These are phyloP conservation scores for Exophiala lecanii-corni DNA, from an alignment of 2,329 filamentous ascomycete species.

Conservation along the genomic window DNA sequence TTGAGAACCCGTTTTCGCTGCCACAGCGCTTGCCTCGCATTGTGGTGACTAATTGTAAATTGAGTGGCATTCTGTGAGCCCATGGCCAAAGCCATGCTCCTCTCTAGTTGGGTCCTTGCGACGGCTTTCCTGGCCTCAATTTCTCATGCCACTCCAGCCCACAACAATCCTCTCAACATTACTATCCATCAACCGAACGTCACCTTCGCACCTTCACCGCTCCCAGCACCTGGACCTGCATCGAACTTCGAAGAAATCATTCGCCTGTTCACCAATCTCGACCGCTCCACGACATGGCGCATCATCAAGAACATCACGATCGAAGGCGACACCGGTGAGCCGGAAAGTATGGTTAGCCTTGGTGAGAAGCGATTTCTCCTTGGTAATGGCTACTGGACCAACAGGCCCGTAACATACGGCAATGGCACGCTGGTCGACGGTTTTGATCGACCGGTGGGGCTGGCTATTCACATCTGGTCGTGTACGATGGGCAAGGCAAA, in stretches of 20 bases:
- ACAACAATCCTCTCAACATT: too few species aligned
- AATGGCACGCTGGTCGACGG: not conserved
- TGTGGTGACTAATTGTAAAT: too few species aligned
- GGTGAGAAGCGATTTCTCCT: slow-evolving; percentile 43
- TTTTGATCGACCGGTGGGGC: slow-evolving; percentile 36
- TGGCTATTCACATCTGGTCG: slow-evolving; percentile 44
- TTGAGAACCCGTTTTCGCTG: too few species aligned
- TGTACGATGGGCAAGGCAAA: slow-evolving; percentile 42
- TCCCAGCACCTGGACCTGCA: slow-evolving; percentile 26
- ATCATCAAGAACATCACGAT: slow-evolving; percentile 41
- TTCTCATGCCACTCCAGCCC: too few species aligned
- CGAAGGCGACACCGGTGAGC: slow-evolving; percentile 46
- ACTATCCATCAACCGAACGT: slow-evolving; percentile 24
- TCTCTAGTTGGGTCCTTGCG: slow-evolving; percentile 9
- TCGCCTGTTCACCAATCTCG: slow-evolving; percentile 41
- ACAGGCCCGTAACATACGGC: slow-evolving; percentile 36
- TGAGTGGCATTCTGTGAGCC: too few species aligned
- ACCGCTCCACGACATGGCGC: slow-evolving; percentile 42
- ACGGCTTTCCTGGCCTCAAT: slow-evolving; percentile 13
- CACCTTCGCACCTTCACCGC: slow-evolving; percentile 24
- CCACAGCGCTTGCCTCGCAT: too few species aligned
- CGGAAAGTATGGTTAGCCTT: slow-evolving; percentile 46
- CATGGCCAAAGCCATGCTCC: not conserved
- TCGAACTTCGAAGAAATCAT: slow-evolving; percentile 31
- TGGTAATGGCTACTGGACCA: slow-evolving; percentile 43